phyloP scores from a whole-genome alignment of 2,329 filamentous ascomycete species.

The Fusarium sp. region DNA sequence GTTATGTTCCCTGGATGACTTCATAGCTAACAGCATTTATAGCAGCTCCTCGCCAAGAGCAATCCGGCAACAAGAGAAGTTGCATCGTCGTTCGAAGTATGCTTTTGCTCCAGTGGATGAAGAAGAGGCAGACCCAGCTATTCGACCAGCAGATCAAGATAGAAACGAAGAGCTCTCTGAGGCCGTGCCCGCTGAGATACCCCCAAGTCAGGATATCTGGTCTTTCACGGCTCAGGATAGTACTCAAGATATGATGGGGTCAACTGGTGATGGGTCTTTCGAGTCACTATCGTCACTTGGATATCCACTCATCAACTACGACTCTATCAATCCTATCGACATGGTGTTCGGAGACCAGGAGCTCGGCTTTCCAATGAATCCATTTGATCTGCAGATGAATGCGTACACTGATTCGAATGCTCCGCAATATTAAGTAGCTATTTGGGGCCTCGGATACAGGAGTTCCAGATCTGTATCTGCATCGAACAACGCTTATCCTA shows the following conservation, averaged over 20 bases:
- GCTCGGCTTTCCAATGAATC: slow-evolving; percentile 19
- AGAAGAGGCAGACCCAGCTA: slow-evolving; percentile 18
- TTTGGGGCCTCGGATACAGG: accelerated
- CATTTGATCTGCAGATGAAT: slow-evolving; percentile 33
- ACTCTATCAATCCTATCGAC: slow-evolving; percentile 4
- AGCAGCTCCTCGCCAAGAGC: neutral
- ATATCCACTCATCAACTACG: slow-evolving; percentile 8
- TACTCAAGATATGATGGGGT: neutral
- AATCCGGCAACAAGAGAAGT: slow-evolving; percentile 6
- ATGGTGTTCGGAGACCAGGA: slow-evolving; percentile 23
- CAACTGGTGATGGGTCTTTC: neutral
- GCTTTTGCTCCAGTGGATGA: slow-evolving; percentile 28
- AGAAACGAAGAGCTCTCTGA: neutral
- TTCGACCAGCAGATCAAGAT: neutral
- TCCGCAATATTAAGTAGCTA: neutral
- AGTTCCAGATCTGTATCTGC: accelerated
- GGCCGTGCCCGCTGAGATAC: accelerated
- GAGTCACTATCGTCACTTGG: neutral
- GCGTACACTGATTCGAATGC: slow-evolving; percentile 24
- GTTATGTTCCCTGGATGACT: neutral
- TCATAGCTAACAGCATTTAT: neutral
- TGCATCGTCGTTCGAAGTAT: slow-evolving; percentile 39
- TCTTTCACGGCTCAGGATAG: slow-evolving; percentile 3
- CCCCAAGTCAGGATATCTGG: slow-evolving; percentile 11
- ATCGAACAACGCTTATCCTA: neutral